Evolutionary conservation across 2,329 filamentous ascomycete species (phyloP).

Genomic region (Colletotrichum paranaense): DNA sequence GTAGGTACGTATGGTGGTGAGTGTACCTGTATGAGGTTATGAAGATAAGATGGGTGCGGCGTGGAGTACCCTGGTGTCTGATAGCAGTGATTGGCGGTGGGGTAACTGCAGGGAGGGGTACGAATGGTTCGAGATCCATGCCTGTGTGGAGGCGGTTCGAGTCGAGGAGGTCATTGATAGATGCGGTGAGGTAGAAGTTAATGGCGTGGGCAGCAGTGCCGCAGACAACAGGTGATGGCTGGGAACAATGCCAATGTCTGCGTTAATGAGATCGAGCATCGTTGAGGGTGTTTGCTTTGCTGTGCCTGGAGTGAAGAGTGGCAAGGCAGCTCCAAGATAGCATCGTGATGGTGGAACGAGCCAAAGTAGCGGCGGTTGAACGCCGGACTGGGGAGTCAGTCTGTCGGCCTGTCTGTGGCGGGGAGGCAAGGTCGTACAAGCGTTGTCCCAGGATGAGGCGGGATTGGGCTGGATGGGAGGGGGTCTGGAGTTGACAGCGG

Average conservation of each 20-base stretch:
- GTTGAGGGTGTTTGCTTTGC: constrained; percentile 5
- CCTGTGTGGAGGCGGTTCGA: constrained; percentile 13
- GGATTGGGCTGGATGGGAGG: background rate
- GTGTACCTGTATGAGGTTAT: background rate
- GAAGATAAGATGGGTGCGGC: background rate
- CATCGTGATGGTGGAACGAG: background rate
- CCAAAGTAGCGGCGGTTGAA: background rate
- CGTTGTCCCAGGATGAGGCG: background rate
- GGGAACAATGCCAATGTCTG: background rate
- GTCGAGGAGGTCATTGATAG: background rate
- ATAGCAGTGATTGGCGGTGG: background rate
- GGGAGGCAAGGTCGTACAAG: background rate
- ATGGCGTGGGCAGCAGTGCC: background rate
- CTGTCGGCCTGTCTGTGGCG: background rate
- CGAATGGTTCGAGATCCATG: background rate
- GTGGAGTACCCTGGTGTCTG: background rate
- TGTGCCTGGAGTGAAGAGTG: background rate
- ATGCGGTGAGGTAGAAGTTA: background rate
- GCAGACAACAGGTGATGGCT: constrained; percentile 5
- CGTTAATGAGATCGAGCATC: background rate
- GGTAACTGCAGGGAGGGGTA: background rate
- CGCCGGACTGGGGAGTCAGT: background rate
- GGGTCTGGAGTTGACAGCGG: background rate
- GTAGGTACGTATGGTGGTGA: too few relatives aligned
- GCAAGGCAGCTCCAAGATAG: background rate